Conservation (phyloP, 2,329 filamentous ascomycete genomes). For the Monascus ruber region DNA sequence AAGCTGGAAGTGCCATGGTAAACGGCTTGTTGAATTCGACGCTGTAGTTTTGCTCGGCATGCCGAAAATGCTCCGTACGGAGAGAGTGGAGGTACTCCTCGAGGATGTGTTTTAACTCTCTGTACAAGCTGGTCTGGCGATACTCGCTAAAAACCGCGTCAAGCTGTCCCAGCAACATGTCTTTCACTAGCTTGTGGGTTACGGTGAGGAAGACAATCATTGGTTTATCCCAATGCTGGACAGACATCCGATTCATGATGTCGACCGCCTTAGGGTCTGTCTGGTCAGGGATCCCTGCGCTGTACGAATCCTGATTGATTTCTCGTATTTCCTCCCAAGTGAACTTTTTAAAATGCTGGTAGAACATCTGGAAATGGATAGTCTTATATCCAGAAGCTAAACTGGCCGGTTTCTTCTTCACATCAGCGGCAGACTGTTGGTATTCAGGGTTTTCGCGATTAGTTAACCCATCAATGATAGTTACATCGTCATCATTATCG, state of each 20-base stretch:
- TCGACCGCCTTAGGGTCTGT: constrained; percentile 51
- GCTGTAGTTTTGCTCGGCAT: constrained; percentile 39
- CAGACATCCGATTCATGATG: constrained; percentile 44
- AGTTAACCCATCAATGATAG: constrained; percentile 1
- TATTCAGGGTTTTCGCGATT: constrained; percentile 12
- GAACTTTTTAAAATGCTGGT: constrained; percentile 12
- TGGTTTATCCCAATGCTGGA: constrained; percentile 47
- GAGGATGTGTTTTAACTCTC: constrained; percentile 30
- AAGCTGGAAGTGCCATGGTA: constrained; percentile 34
- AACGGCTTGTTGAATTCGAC: constrained; percentile 47
- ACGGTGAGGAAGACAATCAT: constrained; percentile 32
- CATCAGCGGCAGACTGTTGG: background rate
- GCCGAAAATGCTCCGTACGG: constrained; percentile 25
- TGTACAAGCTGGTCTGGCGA: constrained; percentile 23
- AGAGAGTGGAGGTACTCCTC: constrained; percentile 37
- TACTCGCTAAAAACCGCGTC: constrained; percentile 25
- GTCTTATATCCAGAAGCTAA: constrained; percentile 6
- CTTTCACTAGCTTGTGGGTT: constrained; percentile 18
- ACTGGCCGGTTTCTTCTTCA: constrained; percentile 1
- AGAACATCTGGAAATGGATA: constrained; percentile 12
- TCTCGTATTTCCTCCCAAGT: constrained; percentile 36
- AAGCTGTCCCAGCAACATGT: constrained; percentile 36
- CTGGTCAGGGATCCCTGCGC: constrained; percentile 47
- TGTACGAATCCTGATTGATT: constrained; percentile 44
- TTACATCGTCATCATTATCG: constrained; percentile 18